Conservation (phyloP, 1,284 basidiomycete genomes). For the Malassezia sp. region DNA sequence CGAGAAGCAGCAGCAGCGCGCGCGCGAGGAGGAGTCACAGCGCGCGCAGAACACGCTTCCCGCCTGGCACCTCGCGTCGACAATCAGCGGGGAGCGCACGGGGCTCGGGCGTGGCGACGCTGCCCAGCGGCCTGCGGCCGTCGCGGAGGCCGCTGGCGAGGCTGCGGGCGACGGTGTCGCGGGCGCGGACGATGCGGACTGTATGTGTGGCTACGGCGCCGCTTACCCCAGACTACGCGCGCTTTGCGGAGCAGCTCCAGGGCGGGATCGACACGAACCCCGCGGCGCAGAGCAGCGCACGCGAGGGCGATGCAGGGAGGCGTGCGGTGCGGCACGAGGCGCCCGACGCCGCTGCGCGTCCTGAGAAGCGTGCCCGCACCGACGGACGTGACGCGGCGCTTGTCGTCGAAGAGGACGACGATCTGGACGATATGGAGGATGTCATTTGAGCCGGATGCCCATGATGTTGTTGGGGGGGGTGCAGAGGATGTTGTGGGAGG, state of each 20-base stretch:
- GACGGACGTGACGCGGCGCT: neutral
- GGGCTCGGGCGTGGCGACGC: constrained; percentile 56
- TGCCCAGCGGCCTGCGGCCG: constrained; percentile 17
- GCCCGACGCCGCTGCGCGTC: constrained; percentile 1
- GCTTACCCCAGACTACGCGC: constrained; percentile 28
- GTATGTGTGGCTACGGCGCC: constrained; percentile 4
- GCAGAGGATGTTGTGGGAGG: too few relatives aligned
- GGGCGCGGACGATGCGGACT: constrained; percentile 27
- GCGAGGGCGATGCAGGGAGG: constrained; percentile 11
- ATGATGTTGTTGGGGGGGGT: too few relatives aligned
- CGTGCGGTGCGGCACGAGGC: too few relatives aligned
- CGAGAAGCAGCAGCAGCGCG: constrained; percentile 49
- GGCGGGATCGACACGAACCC: constrained; percentile 21
- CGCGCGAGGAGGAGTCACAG: constrained; percentile 31
- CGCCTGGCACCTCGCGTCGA: constrained; percentile 85
- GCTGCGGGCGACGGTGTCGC: constrained; percentile 19
- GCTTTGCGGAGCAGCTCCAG: constrained; percentile 35
- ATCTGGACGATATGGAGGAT: constrained; percentile 37
- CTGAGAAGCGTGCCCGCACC: constrained; percentile 4
- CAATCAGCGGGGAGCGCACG: constrained; percentile 80
- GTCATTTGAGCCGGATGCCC: too few relatives aligned
- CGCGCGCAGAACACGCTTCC: constrained; percentile 78
- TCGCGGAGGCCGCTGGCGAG: constrained; percentile 18
- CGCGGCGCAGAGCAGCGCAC: constrained; percentile 4
- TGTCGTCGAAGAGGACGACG: constrained; percentile 24